phyloP scores from a whole-genome alignment of 2,329 filamentous ascomycete genomes.

The Neobulgaria alba region DNA sequence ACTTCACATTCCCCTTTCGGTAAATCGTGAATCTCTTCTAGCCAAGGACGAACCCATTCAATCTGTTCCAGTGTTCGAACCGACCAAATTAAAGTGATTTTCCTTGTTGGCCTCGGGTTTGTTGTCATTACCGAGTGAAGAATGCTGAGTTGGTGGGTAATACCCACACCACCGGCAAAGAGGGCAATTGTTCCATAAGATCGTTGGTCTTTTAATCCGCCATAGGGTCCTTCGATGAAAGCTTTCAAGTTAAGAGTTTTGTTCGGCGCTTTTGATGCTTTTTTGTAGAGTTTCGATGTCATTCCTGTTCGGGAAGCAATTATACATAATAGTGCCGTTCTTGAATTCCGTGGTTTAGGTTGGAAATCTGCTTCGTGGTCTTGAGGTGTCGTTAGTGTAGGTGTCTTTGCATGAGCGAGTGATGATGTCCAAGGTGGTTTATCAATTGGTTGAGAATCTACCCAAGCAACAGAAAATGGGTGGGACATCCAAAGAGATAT shows the following conservation, averaged over 20 bases:
- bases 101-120: constrained; percentile 56
- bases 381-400: neutral
- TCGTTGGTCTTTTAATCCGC: constrained; percentile 56
- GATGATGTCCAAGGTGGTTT: neutral
- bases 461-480: constrained; percentile 70
- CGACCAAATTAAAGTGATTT: constrained; percentile 65
- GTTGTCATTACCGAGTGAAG: constrained; percentile 60
- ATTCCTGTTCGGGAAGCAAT: constrained; percentile 52
- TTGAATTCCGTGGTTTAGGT: neutral
- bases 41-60: constrained; percentile 72
- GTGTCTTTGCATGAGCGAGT: neutral
- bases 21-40: constrained; percentile 67
- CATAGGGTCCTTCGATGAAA: constrained; percentile 66
- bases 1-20: constrained; percentile 43
- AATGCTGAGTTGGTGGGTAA: constrained; percentile 68
- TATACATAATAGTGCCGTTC: constrained; percentile 8
- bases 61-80: constrained; percentile 68
- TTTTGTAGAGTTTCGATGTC: constrained; percentile 58
- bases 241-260: constrained; percentile 53
- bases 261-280: constrained; percentile 47
- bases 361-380: constrained; percentile 4
- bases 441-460: constrained; percentile 42
- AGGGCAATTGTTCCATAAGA: constrained; percentile 70
- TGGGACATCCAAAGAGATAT: constrained; percentile 67
- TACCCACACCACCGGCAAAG: constrained; percentile 70